These are phyloP conservation scores for Tetradesmus lagerheimii DNA, from an alignment of 139 green algal species.

Conservation along the genomic window DNA sequence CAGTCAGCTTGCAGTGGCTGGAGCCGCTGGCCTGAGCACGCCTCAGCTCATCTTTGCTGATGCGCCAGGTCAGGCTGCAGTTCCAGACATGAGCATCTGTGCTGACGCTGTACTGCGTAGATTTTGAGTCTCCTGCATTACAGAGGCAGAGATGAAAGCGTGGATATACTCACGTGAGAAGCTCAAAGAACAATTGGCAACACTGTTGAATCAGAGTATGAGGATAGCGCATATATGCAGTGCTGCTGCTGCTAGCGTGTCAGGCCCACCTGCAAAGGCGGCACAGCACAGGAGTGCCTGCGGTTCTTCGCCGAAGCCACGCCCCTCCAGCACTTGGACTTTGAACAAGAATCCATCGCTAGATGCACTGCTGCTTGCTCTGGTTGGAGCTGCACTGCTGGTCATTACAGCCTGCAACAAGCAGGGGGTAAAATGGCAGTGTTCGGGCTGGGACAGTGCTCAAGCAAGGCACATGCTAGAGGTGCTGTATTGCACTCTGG, in stretches of 20 bases:
- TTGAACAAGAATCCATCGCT: constrained; percentile 37
- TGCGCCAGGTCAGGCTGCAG: constrained; percentile 51
- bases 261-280: constrained; percentile 49
- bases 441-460: no score
- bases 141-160: constrained; percentile 8
- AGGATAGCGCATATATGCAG: no score
- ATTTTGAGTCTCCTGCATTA: constrained; percentile 45
- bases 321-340: constrained; percentile 52
- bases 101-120: constrained; percentile 55
- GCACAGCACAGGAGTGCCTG: constrained; percentile 59
- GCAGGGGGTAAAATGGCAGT: no score
- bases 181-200: no score
- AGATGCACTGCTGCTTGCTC: neutral
- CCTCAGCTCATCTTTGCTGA: constrained; percentile 57
- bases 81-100: constrained; percentile 60
- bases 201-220: no score
- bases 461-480: no score
- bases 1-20: constrained; percentile 56
- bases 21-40: constrained; percentile 38
- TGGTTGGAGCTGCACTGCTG: neutral
- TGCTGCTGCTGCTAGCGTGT: neutral
- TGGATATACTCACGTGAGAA: no score
- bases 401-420: neutral
- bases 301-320: constrained; percentile 54
- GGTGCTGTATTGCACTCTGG: no score